Percentiles rank a stretch among this genome's conserved stretches.
Evolutionary conservation across 176 grass and related monocot species (phyloP).

Genomic region (Carex pumila): DNA sequence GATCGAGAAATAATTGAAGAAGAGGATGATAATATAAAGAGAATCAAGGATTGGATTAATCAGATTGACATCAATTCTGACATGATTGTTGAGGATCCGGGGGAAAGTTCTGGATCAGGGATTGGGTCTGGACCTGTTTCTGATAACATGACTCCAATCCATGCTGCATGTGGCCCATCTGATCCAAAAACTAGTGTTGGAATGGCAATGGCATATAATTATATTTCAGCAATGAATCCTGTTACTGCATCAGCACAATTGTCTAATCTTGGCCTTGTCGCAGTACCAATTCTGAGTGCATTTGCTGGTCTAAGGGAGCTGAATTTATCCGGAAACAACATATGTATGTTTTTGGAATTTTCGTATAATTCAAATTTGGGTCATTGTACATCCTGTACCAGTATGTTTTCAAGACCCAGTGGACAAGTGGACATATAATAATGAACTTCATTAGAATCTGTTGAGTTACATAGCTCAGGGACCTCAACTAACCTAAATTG

Average conservation of each 20-base stretch:
- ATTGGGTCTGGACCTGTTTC: slow-evolving; percentile 13
- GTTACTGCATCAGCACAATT: slow-evolving; percentile 65
- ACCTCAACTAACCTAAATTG: neutral
- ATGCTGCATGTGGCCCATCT: slow-evolving; percentile 31
- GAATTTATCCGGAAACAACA: slow-evolving; percentile 74
- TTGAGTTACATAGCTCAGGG: neutral
- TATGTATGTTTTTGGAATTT: slow-evolving; percentile 43
- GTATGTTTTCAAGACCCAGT: neutral
- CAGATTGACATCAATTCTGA: slow-evolving; percentile 50
- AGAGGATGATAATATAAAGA: slow-evolving; percentile 44
- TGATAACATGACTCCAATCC: neutral
- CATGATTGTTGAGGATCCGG: slow-evolving; percentile 36
- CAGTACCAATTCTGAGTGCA: slow-evolving; percentile 54
- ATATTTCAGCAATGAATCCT: slow-evolving; percentile 78
- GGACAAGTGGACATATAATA: neutral
- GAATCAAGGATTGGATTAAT: slow-evolving; percentile 81
- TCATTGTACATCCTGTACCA: neutral
- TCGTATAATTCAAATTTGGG: neutral
- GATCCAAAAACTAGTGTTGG: slow-evolving; percentile 41
- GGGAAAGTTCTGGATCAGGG: slow-evolving; percentile 38
- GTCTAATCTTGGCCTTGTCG: slow-evolving; percentile 58
- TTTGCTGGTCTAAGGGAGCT: slow-evolving; percentile 67
- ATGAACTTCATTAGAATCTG: neutral
- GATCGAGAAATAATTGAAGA: slow-evolving; percentile 32
- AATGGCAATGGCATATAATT: slow-evolving; percentile 84